These are phyloP conservation scores for Pleurotus ostreatus DNA, from an alignment of 768 basidiomycete species.

Conservation along the genomic window DNA sequence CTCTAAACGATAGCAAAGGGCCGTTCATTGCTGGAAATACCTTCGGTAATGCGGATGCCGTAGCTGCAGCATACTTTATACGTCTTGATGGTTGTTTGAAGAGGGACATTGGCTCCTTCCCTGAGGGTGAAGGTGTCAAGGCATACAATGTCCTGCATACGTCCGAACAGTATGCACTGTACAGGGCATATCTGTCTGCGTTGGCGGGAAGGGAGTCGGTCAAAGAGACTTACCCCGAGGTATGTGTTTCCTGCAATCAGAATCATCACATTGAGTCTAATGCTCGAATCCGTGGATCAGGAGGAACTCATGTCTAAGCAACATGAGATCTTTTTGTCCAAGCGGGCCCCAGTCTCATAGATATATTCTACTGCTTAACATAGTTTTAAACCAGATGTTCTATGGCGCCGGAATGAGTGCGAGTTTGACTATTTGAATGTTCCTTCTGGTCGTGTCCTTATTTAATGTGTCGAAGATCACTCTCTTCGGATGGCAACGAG, in stretches of 20 bases:
- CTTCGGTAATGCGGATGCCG: background rate
- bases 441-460: no score
- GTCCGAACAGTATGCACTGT: background rate
- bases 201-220: background rate
- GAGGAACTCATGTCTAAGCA: no score
- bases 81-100: background rate
- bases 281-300: no score
- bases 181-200: background rate
- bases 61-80: background rate
- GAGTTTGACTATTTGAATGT: no score
- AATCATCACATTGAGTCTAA: no score
- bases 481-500: no score
- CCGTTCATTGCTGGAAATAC: background rate
- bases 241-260: background rate
- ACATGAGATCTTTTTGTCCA: no score
- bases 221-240: background rate
- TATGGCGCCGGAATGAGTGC: no score
- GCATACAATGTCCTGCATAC: background rate
- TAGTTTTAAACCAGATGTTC: no score
- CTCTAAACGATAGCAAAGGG: background rate
- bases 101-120: background rate
- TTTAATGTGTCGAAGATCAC: no score
- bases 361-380: no score
- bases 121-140: background rate
- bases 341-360: no score